Percentiles rank a stretch among this genome's conserved stretches.
These are phyloP conservation scores for Penicillium brevicompactum DNA, from an alignment of 2,329 filamentous ascomycete genomes.

Conservation along the genomic window DNA sequence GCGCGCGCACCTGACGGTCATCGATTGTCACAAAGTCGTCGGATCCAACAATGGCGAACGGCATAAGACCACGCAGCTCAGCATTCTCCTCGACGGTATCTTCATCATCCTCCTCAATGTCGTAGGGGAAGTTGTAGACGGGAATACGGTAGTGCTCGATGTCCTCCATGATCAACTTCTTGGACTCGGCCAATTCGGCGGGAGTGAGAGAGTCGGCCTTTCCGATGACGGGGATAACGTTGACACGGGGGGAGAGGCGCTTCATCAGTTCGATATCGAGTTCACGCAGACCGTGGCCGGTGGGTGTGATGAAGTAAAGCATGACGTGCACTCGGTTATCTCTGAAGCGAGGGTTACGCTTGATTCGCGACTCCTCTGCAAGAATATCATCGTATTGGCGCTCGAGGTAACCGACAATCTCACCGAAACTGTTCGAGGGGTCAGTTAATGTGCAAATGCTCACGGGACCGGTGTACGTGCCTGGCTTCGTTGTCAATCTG, in stretches of 20 bases:
- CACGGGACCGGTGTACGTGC: constrained; percentile 51
- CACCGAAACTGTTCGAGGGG: constrained; percentile 71
- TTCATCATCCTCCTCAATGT: constrained; percentile 99
- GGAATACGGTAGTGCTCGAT: constrained; percentile 99
- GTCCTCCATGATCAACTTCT: constrained; percentile 99
- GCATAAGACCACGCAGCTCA: constrained; percentile 95
- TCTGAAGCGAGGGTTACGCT: constrained; percentile 99
- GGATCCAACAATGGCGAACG: constrained; percentile 96
- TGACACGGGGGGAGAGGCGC: constrained; percentile 95
- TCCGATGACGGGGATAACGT: constrained; percentile 98
- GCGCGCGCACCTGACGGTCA: constrained; percentile 85
- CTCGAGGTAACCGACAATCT: constrained; percentile 98
- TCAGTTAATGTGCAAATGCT: constrained; percentile 24
- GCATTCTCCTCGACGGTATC: constrained; percentile 99
- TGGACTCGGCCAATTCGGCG: constrained; percentile 94
- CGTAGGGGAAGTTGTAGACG: constrained; percentile 99
- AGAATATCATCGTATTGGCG: constrained; percentile 99
- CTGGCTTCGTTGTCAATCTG: constrained; percentile 99
- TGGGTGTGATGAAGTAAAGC: constrained; percentile 99
- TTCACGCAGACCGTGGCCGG: constrained; percentile 95
- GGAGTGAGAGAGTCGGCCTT: constrained; percentile 97
- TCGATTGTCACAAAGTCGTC: constrained; percentile 95
- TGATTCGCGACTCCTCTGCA: constrained; percentile 98
- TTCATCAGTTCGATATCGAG: constrained; percentile 99
- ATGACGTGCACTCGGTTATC: constrained; percentile 98